These are phyloP conservation scores for Francoa sonchifolia DNA, from an alignment of 441 rosid species.

Conservation along the genomic window DNA sequence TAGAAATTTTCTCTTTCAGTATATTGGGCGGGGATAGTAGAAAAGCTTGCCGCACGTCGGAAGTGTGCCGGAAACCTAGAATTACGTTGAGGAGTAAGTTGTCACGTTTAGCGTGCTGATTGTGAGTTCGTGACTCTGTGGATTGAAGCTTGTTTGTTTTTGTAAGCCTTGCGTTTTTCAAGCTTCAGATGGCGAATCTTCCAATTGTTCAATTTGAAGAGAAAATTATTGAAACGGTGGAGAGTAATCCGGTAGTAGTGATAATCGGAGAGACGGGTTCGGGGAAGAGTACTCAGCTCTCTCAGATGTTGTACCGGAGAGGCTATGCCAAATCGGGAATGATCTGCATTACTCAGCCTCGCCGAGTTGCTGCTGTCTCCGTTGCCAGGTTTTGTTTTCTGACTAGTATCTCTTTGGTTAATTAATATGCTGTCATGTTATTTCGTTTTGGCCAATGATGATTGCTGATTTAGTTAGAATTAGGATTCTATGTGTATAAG, in stretches of 20 bases:
- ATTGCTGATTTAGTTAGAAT: slow-evolving; percentile 1
- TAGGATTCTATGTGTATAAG: background rate
- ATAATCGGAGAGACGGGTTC: slow-evolving; percentile 90
- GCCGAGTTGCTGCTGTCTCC: slow-evolving; percentile 92
- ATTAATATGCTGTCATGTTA: too few relatives aligned
- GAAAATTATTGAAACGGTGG: slow-evolving; percentile 57
- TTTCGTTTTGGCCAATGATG: background rate
- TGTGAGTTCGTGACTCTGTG: too few relatives aligned
- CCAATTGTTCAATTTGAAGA: slow-evolving; percentile 76
- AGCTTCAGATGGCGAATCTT: slow-evolving; percentile 46
- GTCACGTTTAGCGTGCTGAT: too few relatives aligned
- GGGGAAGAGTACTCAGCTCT: slow-evolving; percentile 98
- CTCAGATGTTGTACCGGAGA: slow-evolving; percentile 76
- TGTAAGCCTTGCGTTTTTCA: slow-evolving; percentile 3
- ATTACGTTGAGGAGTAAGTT: too few relatives aligned
- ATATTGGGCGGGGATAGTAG: too few relatives aligned
- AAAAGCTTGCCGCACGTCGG: too few relatives aligned
- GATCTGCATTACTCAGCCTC: slow-evolving; percentile 88
- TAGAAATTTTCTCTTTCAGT: too few relatives aligned
- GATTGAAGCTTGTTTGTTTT: too few relatives aligned
- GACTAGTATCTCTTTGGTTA: background rate
- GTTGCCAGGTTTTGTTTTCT: slow-evolving; percentile 51
- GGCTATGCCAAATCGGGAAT: slow-evolving; percentile 72
- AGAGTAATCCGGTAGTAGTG: slow-evolving; percentile 65
- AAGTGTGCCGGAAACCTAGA: too few relatives aligned